Evolutionary conservation across 75 land plant genomes (phyloP).

Genomic region (Cunninghamia lanceolata): DNA sequence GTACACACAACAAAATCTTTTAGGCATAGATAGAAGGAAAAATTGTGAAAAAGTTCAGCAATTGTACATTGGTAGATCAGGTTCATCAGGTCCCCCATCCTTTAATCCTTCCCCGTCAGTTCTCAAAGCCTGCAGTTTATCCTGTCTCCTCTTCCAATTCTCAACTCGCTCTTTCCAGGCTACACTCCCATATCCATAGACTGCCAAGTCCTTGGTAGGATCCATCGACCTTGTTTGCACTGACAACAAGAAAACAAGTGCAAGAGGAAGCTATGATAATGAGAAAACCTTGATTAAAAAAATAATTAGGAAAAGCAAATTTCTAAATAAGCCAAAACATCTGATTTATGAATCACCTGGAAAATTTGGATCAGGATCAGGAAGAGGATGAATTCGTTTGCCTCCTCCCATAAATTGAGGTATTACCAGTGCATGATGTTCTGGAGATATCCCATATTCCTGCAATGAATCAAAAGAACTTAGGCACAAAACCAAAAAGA

Average conservation of each 20-base stretch:
- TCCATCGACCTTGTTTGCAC: slow-evolving; percentile 81
- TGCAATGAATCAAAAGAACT: slow-evolving; percentile 10
- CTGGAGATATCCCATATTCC: slow-evolving; percentile 70
- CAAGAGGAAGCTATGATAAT: neutral
- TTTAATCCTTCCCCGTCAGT: slow-evolving; percentile 49
- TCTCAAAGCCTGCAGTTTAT: slow-evolving; percentile 63
- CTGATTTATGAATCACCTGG: slow-evolving; percentile 37
- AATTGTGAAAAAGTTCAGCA: neutral
- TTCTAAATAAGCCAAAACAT: neutral
- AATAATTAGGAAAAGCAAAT: neutral
- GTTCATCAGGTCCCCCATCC: slow-evolving; percentile 49
- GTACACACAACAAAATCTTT: neutral
- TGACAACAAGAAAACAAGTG: slow-evolving; percentile 16
- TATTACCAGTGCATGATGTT: slow-evolving; percentile 81
- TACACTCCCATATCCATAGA: slow-evolving; percentile 97
- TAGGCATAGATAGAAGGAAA: neutral
- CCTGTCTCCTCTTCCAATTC: slow-evolving; percentile 82
- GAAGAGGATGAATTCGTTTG: slow-evolving; percentile 68
- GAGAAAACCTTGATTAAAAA: neutral
- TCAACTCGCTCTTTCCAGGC: slow-evolving; percentile 96
- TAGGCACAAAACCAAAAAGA: neutral
- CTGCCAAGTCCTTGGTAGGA: slow-evolving; percentile 87
- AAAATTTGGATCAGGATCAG: slow-evolving; percentile 40
- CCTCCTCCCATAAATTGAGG: slow-evolving; percentile 64
- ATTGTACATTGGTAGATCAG: slow-evolving; percentile 75